Evolutionary conservation across 1,139 yeast species (phyloP), one percentile per base, ranked within the genome.

Genomic region (Debaryomycetaceae sp.): DNA sequence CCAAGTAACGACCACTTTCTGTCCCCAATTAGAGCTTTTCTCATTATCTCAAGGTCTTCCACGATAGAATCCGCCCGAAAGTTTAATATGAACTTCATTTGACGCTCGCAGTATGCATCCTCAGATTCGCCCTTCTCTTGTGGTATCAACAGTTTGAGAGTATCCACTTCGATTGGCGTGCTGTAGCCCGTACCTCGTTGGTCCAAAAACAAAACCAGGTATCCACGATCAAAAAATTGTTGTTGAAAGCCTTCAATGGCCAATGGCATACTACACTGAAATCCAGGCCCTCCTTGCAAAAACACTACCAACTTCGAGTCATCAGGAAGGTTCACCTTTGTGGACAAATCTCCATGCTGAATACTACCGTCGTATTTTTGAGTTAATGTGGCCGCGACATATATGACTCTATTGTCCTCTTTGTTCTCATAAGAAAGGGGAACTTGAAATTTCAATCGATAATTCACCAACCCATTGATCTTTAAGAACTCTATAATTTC

Each of bases 241-340:
- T 71, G 67, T 6, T 70, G 61, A 35, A 60, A 59, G 1, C 71
- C 67, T 1, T 65, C 45, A 30, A 61, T 57, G 6, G 67, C 43
- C 5, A 62, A 49, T 2, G 79, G 76, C 3, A 65, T 61, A 1
- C 64, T 55, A 41, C 77, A 62, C 1, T 75, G 70, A 41, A 70
- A 76, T 1, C 84, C 83, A 0, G 84, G 84, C 0, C 83, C 83
- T 5, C 83, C 83, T 55, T 78, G 83, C 32, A 79, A 56, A 46
- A 63, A 79, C 6, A 73, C 58, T 8, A 74, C 53, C 1, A 73
- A 42, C 36, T 70, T 70, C 1, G 65, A 56, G 4, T 51, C 46
- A 2, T 49, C 41, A 2, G 71, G 69, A 38, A 67, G 54, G 0
- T 46, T 17, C 5, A 53, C 41, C 5, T 39, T 34, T 3, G 33